Base-by-base conservation (phyloP, 495 filamentous ascomycete species). In the Trichoderma asperelloides region DNA sequence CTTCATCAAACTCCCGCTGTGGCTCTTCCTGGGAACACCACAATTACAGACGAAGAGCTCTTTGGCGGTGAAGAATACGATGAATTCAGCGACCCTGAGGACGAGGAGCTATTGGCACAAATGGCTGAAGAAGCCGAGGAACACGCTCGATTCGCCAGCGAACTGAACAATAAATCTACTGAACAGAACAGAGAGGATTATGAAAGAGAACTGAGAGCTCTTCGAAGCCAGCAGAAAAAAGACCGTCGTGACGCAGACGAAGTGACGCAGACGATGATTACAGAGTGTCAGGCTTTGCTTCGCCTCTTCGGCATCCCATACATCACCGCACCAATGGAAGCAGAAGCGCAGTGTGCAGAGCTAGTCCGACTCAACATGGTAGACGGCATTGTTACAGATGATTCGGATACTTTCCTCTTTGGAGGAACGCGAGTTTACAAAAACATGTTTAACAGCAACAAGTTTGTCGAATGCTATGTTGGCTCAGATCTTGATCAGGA, bases 361-460 rank as follows among this genome's bases (percentile, higher is more conserved):
- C 84, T 98, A 7, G 93, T 98, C 3, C 78, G 77, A 1, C 80
- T 97, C 7, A 89, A 91, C 0, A 84, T 98, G 3, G 95, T 98
- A 27, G 95, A 98, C 73, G 95, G 95, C 12, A 96, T 98, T 70
- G 93, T 98, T n/a, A 98, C 95, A 0, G 95, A 98, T 72, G 95
- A 98, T 74, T 91, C 87, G 15, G 95, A 98, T 81, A 93, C 88
- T n/a, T 98, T 98, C 73, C 85, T 98, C 15, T 98, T 98, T 72
- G 95, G 95, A 49, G 95, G 95, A 39, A 98, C 92, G 0, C 84
- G 95, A 18, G 89, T 98, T 21, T 98, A 98, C 81, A 97, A 98
- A 69, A 97, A 98, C 80, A 96, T 98, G 92, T 98, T 98, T 84
- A 98, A 96, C 75, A 89, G 90, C 71, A 91, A 92, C 77, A 98